Evolutionary conservation across 2,329 filamentous ascomycete species (phyloP).

Genomic region (Laburnicola sp.): DNA sequence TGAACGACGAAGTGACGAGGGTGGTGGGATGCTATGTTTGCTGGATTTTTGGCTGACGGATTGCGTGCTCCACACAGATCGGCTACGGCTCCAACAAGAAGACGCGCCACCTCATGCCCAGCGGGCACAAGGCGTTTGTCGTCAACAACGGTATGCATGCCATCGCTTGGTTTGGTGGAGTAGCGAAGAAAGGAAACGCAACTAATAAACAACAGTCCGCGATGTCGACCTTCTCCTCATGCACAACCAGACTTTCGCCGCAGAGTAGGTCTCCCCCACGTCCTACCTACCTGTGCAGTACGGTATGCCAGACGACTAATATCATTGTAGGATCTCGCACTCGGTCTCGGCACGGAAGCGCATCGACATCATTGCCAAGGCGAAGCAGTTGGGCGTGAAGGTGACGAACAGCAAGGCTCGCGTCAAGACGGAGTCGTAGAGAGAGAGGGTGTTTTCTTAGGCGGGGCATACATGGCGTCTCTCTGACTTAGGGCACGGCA

Average conservation of each 20-base stretch:
- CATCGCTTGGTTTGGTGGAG: background rate
- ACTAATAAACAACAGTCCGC: slow-evolving; percentile 54
- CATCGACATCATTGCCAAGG: slow-evolving; percentile 95
- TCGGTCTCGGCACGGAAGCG: slow-evolving; percentile 98
- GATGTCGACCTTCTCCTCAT: slow-evolving; percentile 98
- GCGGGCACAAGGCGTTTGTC: slow-evolving; percentile 99
- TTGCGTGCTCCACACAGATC: slow-evolving; percentile 64
- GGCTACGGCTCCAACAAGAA: slow-evolving; percentile 99
- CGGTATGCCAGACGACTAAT: slow-evolving; percentile 12
- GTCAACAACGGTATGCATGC: slow-evolving; percentile 74
- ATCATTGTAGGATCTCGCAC: slow-evolving; percentile 78
- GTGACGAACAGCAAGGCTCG: slow-evolving; percentile 99
- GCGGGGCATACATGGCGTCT: slow-evolving; percentile 45
- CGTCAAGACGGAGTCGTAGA: slow-evolving; percentile 87
- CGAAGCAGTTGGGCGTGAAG: slow-evolving; percentile 98
- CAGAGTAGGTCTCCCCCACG: slow-evolving; percentile 70
- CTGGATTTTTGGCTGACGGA: slow-evolving; percentile 33
- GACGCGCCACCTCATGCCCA: slow-evolving; percentile 98
- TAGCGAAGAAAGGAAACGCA: background rate
- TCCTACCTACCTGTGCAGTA: no score
- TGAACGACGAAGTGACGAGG: background rate
- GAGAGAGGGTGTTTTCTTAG: slow-evolving; percentile 31
- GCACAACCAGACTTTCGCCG: slow-evolving; percentile 99
- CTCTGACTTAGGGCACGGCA: slow-evolving; percentile 43
- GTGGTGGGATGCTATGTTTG: slow-evolving; percentile 4